Conservation (phyloP, 345 rosid genomes). For the Brassica napus region Da-Ae NC_063451.1:32978001-32978500, state of each 20-base stretch:
- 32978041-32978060: too few relatives aligned
- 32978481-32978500: slow-evolving; percentile 14
- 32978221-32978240: not conserved
- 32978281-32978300: not conserved
- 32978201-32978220: too few relatives aligned
- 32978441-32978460: not conserved
- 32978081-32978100: too few relatives aligned
- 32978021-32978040: too few relatives aligned
- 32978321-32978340: not conserved
- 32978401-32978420: not conserved
- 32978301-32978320: not conserved
- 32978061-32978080: too few relatives aligned
- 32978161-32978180: too few relatives aligned
- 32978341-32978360: not conserved
- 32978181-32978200: too few relatives aligned
- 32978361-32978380: not conserved
- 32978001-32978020: too few relatives aligned
- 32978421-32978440: not conserved
- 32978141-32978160: too few relatives aligned
- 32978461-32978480: slow-evolving; percentile 6
- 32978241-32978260: not conserved
- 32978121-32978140: too few relatives aligned
- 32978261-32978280: not conserved
- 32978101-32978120: too few relatives aligned
- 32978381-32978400: not conserved